Evolutionary conservation across 129 eudicot genomes (phyloP).

Genomic region (Chrysanthemum lavandulifolium): DNA sequence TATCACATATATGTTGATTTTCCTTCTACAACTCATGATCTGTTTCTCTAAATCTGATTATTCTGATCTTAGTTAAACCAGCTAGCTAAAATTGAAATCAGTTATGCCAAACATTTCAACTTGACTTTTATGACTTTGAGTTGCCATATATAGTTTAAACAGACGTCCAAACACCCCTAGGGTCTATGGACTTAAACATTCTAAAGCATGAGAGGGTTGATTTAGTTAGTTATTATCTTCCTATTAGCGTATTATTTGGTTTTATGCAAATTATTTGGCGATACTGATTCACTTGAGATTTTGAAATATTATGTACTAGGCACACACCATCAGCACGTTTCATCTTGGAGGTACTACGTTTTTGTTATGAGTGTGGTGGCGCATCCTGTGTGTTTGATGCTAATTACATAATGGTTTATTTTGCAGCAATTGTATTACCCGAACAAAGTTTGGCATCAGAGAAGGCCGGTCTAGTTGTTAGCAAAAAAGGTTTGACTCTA

Average conservation of each 20-base stretch:
- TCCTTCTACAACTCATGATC: neutral
- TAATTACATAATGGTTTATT: no score
- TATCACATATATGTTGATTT: neutral
- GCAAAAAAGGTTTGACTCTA: no score
- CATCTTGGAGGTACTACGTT: slow-evolving; percentile 6
- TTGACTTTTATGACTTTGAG: neutral
- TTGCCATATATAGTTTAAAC: neutral
- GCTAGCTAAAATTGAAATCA: neutral
- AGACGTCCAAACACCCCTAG: slow-evolving; percentile 7
- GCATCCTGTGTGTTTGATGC: neutral
- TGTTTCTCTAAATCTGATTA: neutral
- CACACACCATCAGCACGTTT: slow-evolving; percentile 11
- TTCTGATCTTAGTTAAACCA: neutral
- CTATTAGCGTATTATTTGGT: neutral
- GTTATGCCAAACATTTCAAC: neutral
- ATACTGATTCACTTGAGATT: slow-evolving; percentile 6
- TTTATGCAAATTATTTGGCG: slow-evolving; percentile 1
- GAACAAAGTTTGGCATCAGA: no score
- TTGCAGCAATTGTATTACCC: no score
- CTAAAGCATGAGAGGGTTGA: neutral
- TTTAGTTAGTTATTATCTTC: no score
- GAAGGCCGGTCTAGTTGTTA: no score
- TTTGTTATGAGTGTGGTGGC: slow-evolving; percentile 9
- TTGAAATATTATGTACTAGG: neutral
- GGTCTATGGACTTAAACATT: neutral